Conservation (phyloP, 164 flowering plant genomes). For the Warburgia ugandensis region DNA sequence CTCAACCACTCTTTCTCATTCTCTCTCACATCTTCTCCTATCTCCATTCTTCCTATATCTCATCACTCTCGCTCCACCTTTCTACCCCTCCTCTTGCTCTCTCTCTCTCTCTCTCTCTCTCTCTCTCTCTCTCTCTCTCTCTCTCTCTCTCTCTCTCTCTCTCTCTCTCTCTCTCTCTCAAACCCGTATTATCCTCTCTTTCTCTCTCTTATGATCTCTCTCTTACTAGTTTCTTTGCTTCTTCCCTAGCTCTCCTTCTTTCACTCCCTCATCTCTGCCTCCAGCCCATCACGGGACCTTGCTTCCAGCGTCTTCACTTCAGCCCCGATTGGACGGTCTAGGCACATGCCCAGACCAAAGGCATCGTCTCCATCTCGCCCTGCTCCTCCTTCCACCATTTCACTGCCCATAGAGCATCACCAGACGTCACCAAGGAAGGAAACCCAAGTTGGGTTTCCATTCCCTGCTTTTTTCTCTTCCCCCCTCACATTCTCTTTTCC, state of each 20-base stretch:
- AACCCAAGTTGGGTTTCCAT: too few relatives aligned
- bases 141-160: too few relatives aligned
- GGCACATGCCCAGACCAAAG: too few relatives aligned
- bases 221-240: background rate
- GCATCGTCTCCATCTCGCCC: too few relatives aligned
- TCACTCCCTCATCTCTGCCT: too few relatives aligned
- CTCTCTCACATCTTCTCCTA: background rate
- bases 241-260: too few relatives aligned
- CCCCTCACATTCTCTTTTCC: background rate
- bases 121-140: background rate
- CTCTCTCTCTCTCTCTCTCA: too few relatives aligned
- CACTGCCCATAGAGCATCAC: background rate
- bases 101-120: background rate
- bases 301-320: too few relatives aligned
- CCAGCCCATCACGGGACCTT: too few relatives aligned
- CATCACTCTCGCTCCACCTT: background rate
- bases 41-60: too few relatives aligned
- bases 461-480: background rate
- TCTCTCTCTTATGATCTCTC: background rate
- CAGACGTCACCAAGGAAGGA: background rate
- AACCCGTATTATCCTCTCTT: too few relatives aligned
- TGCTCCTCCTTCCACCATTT: background rate
- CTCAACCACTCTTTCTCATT: background rate
- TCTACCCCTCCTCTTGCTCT: background rate
- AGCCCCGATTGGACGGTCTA: too few relatives aligned